Conservation (phyloP, 2,329 filamentous ascomycete species). For the Aspergillus intermedius region DNA sequence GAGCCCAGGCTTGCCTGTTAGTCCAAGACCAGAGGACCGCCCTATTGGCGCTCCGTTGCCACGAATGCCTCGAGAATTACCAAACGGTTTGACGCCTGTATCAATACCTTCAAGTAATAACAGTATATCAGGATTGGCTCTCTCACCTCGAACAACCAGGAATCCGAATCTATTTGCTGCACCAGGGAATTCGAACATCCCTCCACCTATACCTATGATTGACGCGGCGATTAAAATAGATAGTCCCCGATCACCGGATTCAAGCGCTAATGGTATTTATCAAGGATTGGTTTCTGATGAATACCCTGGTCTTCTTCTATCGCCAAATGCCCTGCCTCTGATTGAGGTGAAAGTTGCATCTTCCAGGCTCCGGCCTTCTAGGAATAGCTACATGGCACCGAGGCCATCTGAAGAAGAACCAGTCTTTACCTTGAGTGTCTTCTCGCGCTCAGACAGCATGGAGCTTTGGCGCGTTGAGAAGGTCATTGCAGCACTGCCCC, state of each 20-base stretch:
- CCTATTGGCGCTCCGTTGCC: slow-evolving; percentile 55
- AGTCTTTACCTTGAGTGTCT: slow-evolving; percentile 84
- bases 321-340: slow-evolving; percentile 80
- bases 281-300: slow-evolving; percentile 76
- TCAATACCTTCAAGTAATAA: slow-evolving; percentile 58
- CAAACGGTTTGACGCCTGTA: slow-evolving; percentile 52
- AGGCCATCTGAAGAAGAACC: slow-evolving; percentile 83
- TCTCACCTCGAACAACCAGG: slow-evolving; percentile 67
- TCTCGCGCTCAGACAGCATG: slow-evolving; percentile 55
- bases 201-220: slow-evolving; percentile 27
- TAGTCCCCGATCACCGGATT: slow-evolving; percentile 22
- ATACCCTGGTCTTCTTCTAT: slow-evolving; percentile 75
- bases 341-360: slow-evolving; percentile 84
- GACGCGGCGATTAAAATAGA: slow-evolving; percentile 31
- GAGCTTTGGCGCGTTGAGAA: slow-evolving; percentile 96
- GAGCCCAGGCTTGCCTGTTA: slow-evolving; percentile 59
- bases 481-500: slow-evolving; percentile 71
- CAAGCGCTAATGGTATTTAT: slow-evolving; percentile 52
- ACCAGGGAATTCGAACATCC: slow-evolving; percentile 19
- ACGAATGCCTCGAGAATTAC: slow-evolving; percentile 47
- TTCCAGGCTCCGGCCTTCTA: slow-evolving; percentile 86
- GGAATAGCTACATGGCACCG: slow-evolving; percentile 73
- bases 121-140: slow-evolving; percentile 47
- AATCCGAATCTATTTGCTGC: slow-evolving; percentile 59
- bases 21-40: slow-evolving; percentile 55